Evolutionary conservation across 2,329 filamentous ascomycete species (phyloP).

Genomic region (Fusarium gaditjirri): DNA sequence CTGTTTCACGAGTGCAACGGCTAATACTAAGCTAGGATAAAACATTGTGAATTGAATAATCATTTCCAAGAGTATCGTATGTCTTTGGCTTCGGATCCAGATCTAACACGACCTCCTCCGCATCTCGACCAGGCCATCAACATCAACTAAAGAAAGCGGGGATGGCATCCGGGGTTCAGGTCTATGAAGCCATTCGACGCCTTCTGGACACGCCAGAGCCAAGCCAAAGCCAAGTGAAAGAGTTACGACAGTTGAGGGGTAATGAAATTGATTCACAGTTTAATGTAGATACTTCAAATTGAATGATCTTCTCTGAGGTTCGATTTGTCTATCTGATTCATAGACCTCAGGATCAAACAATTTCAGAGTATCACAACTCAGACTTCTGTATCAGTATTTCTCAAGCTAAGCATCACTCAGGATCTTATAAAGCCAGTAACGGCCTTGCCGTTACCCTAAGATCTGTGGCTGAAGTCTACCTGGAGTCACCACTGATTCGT

Average conservation of each 20-base stretch:
- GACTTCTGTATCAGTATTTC: neutral
- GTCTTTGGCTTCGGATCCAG: neutral
- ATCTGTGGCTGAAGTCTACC: conserved; percentile 1
- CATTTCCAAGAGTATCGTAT: neutral
- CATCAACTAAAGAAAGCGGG: conserved; percentile 25
- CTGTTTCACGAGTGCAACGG: neutral
- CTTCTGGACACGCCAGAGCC: conserved; percentile 4
- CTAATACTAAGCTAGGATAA: neutral
- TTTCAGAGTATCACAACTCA: neutral
- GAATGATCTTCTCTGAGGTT: neutral
- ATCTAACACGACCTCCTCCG: conserved; percentile 17
- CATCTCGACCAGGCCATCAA: conserved; percentile 13
- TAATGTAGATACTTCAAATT: neutral
- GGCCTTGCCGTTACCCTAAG: neutral
- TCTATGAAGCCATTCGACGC: conserved; percentile 19
- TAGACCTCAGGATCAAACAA: neutral
- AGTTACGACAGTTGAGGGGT: neutral
- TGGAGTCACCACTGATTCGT: conserved; percentile 13
- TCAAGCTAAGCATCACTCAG: neutral
- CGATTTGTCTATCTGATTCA: neutral
- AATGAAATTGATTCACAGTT: neutral
- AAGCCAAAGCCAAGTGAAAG: conserved; percentile 8
- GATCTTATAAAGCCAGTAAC: conserved; percentile 5
- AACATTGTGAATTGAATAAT: neutral
- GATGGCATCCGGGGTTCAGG: conserved; percentile 29